Evolutionary conservation across 352 stramenopile genomes (phyloP).

Genomic region (Blastocystis sp.): DNA sequence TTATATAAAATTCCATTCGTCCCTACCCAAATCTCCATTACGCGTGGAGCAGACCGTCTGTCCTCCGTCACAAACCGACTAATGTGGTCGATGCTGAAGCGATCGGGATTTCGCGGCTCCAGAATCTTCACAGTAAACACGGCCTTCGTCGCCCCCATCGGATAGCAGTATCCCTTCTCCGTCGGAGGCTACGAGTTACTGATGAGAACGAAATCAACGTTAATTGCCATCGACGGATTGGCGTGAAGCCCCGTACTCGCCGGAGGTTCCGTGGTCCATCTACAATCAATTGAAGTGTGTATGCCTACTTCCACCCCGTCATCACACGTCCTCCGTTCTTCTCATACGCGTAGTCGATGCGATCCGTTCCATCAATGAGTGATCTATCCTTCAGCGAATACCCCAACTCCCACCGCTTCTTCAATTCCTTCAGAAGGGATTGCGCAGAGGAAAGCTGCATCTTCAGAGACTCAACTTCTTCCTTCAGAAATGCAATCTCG

Average conservation of each 20-base stretch:
- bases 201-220: not conserved
- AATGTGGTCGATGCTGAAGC: slow-evolving; percentile 31
- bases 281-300: not conserved
- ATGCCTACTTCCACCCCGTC: not conserved
- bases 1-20: not conserved
- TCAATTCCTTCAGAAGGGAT: not conserved
- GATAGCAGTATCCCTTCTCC: slow-evolving; percentile 50
- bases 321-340: slow-evolving; percentile 42
- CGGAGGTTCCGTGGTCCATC: slow-evolving; percentile 32
- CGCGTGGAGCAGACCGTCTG: not conserved
- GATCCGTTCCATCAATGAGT: slow-evolving; percentile 33
- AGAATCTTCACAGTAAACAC: slow-evolving; percentile 13
- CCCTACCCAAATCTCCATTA: slow-evolving; percentile 8
- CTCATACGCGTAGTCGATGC: slow-evolving; percentile 48
- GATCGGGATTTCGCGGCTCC: not conserved
- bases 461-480: not conserved
- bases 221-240: slow-evolving; percentile 17
- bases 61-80: slow-evolving; percentile 44
- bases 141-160: not conserved
- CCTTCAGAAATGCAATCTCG: not conserved
- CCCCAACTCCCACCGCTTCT: not conserved
- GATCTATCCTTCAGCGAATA: not conserved
- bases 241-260: not conserved
- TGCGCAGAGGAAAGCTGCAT: not conserved
- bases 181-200: not conserved